A percentile compares a stretch with the other conserved stretches of the same genome.
phyloP scores from a whole-genome alignment of 106 monocot species.

The Amphibolis antarctica region DNA sequence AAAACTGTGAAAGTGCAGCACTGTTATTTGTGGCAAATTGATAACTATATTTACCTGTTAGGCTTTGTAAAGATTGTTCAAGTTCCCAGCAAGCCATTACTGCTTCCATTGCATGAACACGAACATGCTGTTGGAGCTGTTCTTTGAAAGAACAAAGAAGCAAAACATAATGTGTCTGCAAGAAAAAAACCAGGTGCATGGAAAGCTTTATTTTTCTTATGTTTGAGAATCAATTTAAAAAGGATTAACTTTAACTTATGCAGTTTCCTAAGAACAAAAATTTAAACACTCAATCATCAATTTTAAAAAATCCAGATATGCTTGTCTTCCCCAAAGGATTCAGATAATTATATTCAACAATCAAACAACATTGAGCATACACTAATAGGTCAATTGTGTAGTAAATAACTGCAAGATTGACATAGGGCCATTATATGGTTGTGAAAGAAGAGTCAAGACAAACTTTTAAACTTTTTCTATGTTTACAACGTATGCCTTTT shows the following conservation, averaged over 20 bases:
- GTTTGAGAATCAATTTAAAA: neutral
- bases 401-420: too few species aligned
- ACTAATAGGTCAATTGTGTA: neutral
- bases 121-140: slow-evolving; percentile 86
- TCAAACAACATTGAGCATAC: neutral
- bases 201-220: neutral
- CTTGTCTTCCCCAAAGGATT: neutral
- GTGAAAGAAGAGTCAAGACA: too few species aligned
- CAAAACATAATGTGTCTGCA: slow-evolving; percentile 79
- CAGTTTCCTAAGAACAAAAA: neutral
- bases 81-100: slow-evolving; percentile 99
- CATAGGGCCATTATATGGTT: too few species aligned
- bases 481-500: too few species aligned
- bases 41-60: slow-evolving; percentile 45
- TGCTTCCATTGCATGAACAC: slow-evolving; percentile 94
- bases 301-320: neutral
- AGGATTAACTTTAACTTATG: neutral
- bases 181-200: neutral
- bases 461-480: too few species aligned
- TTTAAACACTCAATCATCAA: neutral
- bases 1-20: slow-evolving; percentile 2
- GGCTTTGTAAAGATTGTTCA: slow-evolving; percentile 80
- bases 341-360: neutral
- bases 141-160: slow-evolving; percentile 88
- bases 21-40: neutral